phyloP scores from a whole-genome alignment of 2,329 filamentous ascomycete genomes.

The Thielaviopsis punctulata region DNA sequence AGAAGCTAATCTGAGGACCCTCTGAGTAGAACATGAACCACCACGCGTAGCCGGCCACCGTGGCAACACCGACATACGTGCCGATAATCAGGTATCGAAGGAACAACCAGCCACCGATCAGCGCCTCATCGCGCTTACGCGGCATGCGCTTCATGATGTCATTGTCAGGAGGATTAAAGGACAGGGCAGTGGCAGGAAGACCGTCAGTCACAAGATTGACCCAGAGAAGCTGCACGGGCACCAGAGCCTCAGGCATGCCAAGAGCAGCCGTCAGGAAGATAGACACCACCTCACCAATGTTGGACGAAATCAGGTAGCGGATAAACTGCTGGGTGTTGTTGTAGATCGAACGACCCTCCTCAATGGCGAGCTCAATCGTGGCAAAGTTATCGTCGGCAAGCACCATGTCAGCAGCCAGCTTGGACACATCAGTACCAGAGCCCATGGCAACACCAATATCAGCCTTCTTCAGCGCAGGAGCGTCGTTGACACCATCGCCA shows the following conservation, averaged over 20 bases:
- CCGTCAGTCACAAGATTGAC: conserved; percentile 97
- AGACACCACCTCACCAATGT: conserved; percentile 96
- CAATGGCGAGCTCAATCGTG: conserved; percentile 87
- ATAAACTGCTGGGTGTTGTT: conserved; percentile 99
- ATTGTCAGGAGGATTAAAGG: conserved; percentile 96
- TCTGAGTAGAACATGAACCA: conserved; percentile 95
- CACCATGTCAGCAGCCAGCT: conserved; percentile 95
- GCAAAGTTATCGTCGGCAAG: conserved; percentile 98
- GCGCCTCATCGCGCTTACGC: conserved; percentile 76
- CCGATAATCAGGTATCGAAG: conserved; percentile 95
- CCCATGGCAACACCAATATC: conserved; percentile 99
- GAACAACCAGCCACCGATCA: conserved; percentile 92
- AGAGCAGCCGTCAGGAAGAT: conserved; percentile 94
- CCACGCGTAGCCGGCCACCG: conserved; percentile 96
- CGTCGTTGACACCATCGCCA: conserved; percentile 95
- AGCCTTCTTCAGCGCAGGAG: conserved; percentile 91
- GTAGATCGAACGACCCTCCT: conserved; percentile 95
- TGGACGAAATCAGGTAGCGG: conserved; percentile 95
- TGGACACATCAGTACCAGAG: conserved; percentile 90
- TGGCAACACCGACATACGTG: conserved; percentile 84
- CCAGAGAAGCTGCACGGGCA: conserved; percentile 95
- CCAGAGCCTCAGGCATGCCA: conserved; percentile 93
- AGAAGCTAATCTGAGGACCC: conserved; percentile 83
- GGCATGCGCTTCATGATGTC: conserved; percentile 93
- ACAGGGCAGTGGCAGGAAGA: conserved; percentile 85